Base-by-base conservation (phyloP, 148 eudicot genomes). In the Vaccinium darrowii region DNA sequence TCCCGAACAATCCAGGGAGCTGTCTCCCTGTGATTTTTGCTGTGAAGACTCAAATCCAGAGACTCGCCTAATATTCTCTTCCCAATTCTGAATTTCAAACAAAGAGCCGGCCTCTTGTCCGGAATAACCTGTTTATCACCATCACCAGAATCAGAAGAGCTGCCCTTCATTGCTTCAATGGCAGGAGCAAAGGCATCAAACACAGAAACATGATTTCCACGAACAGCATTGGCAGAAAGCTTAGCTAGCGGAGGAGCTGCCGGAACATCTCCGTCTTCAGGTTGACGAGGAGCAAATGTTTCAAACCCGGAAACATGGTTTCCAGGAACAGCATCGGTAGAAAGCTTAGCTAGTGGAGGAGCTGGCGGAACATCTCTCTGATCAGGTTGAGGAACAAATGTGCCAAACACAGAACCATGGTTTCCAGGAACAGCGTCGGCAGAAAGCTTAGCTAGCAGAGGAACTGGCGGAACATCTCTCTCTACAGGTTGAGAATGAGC, bases 101-200 rank as follows among this genome's bases (percentile, higher is more conserved):
- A 89, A 53, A 92, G 88, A 78, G 93, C 88, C 49, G 91, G 90
- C 88, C 93, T 88, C 88, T 89, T 91, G 19, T 84, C 87, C 3
- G 91, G 87, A 69, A 86, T 73, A 84, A 67, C 82, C 82, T 52
- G 85, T 87, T 84, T 91, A 47, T 85, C 94, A 80, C 83, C 58
- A 83, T 90, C 91, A 82, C 88, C 91, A 1, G 89, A 82, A 57
- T 89, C 92, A 47, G 53, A 79, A 30, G 81, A 76, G 53, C 85
- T 90, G 11, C 88, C 88, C 86, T 88, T 91, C 87, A 91, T 76
- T 14, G 93, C 93, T 86, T 95, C 94, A 87, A 96, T 91, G 6
- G 92, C 98, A 11, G 98, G 96, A 52, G 93, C 91, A 93, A 95
- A 95, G 2, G 91, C 85, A 80, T 92, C 94, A 19, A 91, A 76